A percentile compares a stretch with the other conserved stretches of the same genome.
Conservation (phyloP, 164 flowering plant genomes). For the Vitis amurensis region DNA sequence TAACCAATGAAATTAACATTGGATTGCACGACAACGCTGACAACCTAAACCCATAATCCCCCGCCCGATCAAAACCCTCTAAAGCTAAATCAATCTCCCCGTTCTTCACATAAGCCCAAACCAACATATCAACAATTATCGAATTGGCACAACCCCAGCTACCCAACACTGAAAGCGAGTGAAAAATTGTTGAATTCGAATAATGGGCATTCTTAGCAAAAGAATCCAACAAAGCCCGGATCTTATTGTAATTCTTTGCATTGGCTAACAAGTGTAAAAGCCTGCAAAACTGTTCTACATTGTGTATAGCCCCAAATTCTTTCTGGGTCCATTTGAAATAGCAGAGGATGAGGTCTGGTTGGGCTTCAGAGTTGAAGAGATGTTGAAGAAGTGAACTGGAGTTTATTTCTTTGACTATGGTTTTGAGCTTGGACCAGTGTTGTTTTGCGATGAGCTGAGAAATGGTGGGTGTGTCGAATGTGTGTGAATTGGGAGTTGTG, state of each 20-base stretch:
- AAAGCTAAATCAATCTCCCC: conserved; percentile 30
- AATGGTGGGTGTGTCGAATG: conserved; percentile 14
- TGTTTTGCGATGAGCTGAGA: conserved; percentile 39
- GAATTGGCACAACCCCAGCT: conserved; percentile 27
- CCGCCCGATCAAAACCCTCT: conserved; percentile 63
- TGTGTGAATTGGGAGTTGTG: neutral
- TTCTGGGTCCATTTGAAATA: conserved; percentile 52
- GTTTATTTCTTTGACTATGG: conserved; percentile 18
- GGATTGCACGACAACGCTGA: conserved; percentile 52
- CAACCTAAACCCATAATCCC: conserved; percentile 57
- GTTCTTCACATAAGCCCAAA: conserved; percentile 44
- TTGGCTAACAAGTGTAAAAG: conserved; percentile 33
- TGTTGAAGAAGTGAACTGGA: conserved; percentile 31
- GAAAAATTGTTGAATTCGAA: conserved; percentile 42
- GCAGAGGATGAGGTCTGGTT: conserved; percentile 29
- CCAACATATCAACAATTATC: conserved; percentile 55
- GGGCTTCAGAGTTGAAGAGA: conserved; percentile 26
- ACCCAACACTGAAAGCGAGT: conserved; percentile 33
- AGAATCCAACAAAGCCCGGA: conserved; percentile 38
- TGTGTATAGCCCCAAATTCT: conserved; percentile 26
- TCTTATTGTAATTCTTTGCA: conserved; percentile 31
- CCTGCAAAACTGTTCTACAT: conserved; percentile 33
- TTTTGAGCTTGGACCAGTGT: conserved; percentile 47
- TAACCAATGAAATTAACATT: conserved; percentile 49
- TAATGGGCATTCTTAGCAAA: conserved; percentile 31